phyloP scores from a whole-genome alignment of 1,139 yeast species.

The Ogataea hybrid region DNA sequence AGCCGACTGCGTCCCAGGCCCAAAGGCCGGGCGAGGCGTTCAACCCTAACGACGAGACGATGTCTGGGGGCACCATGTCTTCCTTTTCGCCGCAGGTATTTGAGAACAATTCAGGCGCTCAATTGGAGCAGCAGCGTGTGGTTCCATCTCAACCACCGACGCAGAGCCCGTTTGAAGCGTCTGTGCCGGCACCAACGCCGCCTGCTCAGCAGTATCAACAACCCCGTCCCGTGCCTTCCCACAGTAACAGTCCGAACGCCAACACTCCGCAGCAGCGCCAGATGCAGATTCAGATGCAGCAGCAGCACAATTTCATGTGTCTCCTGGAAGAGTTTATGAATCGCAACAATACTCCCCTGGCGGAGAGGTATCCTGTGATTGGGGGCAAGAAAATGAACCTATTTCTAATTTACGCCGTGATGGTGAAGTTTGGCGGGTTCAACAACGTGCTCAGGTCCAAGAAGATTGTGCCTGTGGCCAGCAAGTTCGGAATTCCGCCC shows the following conservation, averaged over 20 bases:
- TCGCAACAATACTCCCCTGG: slow-evolving; percentile 69
- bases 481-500: slow-evolving; percentile 46
- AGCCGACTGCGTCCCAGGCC: background rate
- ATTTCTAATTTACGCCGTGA: slow-evolving; percentile 64
- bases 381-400: slow-evolving; percentile 66
- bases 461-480: slow-evolving; percentile 51
- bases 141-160: slow-evolving; percentile 8
- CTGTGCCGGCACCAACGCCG: slow-evolving; percentile 22
- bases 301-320: slow-evolving; percentile 41
- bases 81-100: slow-evolving; percentile 18
- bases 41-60: background rate
- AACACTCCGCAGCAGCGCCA: slow-evolving; percentile 21
- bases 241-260: slow-evolving; percentile 21
- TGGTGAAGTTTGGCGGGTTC: slow-evolving; percentile 76
- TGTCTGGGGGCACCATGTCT: background rate
- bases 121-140: slow-evolving; percentile 10
- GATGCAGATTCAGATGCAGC: slow-evolving; percentile 24
- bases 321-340: slow-evolving; percentile 71
- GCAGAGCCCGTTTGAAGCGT: slow-evolving; percentile 17
- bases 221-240: slow-evolving; percentile 16
- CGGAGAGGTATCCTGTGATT: slow-evolving; percentile 56
- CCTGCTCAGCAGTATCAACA: slow-evolving; percentile 23
- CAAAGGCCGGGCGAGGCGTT: background rate
- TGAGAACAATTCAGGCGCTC: slow-evolving; percentile 10
- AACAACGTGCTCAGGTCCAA: slow-evolving; percentile 50